A percentile compares a stretch with the other conserved stretches of the same genome.
These are phyloP conservation scores for Hymenoscyphus linearis DNA, from an alignment of 2,329 filamentous ascomycete species.

Conservation along the genomic window DNA sequence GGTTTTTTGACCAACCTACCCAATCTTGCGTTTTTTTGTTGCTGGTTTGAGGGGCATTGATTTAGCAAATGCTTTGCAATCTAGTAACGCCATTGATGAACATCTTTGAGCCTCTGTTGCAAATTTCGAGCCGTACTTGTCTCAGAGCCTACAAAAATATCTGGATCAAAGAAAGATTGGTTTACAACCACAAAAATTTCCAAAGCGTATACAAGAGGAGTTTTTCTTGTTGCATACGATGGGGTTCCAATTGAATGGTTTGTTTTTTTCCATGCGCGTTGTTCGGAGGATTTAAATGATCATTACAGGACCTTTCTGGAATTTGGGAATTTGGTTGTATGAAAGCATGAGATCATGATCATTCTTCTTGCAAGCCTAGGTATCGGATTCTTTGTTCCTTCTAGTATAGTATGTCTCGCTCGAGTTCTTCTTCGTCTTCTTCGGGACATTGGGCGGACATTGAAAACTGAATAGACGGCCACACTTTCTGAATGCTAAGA, in stretches of 20 bases:
- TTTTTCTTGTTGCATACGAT: constrained; percentile 1
- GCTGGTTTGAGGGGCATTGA: background rate
- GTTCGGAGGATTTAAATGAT: background rate
- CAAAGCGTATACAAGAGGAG: background rate
- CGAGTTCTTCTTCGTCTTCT: background rate
- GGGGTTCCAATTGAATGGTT: background rate
- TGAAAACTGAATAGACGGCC: constrained; percentile 16
- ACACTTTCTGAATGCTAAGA: constrained; percentile 7
- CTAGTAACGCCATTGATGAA: background rate
- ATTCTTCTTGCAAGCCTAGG: background rate
- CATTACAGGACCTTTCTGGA: background rate
- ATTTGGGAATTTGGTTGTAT: background rate
- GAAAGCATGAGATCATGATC: constrained; percentile 1
- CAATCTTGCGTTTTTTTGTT: background rate
- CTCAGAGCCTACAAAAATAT: background rate
- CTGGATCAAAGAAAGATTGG: constrained; percentile 1
- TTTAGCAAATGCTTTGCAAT: background rate
- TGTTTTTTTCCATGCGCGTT: background rate
- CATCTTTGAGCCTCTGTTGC: background rate
- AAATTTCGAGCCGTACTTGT: background rate
- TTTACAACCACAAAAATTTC: background rate
- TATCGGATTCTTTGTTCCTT: background rate
- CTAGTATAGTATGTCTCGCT: background rate
- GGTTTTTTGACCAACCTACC: background rate
- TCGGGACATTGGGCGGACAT: constrained; percentile 3